Evolutionary conservation across 176 grass and related monocot genomes (phyloP), one percentile per base, ranked within the genome.

Genomic region (Oryza meyeriana): DNA sequence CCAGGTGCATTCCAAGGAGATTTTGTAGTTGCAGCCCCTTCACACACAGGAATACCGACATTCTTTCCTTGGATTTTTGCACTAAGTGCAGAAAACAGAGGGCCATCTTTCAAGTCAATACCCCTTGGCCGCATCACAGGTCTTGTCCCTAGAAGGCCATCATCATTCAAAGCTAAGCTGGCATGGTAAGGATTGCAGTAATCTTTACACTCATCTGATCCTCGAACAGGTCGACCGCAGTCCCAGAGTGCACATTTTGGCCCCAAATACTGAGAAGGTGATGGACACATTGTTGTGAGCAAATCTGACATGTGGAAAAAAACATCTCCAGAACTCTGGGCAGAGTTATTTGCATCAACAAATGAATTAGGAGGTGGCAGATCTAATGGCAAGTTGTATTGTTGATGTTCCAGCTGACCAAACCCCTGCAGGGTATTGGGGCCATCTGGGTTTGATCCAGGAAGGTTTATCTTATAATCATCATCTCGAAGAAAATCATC

Each of bases 181-280:
- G 85, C 92, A 94, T 97, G 94, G 41, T 89, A 97, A 52, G 80
- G 84, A 61, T 91, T 94, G 83, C 92, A 92, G 71, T 97, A 97
- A 72, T 94, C 90, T 84, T 79, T 69, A 79, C 59, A 92, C 61
- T 82, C 69, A 42, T 92, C 89, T 85, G 87, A 86, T 35, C 82
- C 85, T 71, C 87, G 80, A 28, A 91, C 92, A 78, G 92, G 94
- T 6, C 92, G 75, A 71, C 87, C 82, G 82, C 94, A 97, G 65
- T 97, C 94, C 94, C 91, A 97, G 44, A 97, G 87, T 79, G 94
- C 87, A 90, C 94, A 97, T 84, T 92, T 97, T 66, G 94, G 94
- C 72, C 90, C 83, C 58, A 97, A 83, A 81, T 90, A 97, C 33
- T 93, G 89, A 75, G 92, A 94, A 61, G 94, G 92, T 73, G 91